A percentile compares a stretch with the other conserved stretches of the same genome.
Conservation (phyloP, 208 protist genomes). For the Polymyxa betae region DNA sequence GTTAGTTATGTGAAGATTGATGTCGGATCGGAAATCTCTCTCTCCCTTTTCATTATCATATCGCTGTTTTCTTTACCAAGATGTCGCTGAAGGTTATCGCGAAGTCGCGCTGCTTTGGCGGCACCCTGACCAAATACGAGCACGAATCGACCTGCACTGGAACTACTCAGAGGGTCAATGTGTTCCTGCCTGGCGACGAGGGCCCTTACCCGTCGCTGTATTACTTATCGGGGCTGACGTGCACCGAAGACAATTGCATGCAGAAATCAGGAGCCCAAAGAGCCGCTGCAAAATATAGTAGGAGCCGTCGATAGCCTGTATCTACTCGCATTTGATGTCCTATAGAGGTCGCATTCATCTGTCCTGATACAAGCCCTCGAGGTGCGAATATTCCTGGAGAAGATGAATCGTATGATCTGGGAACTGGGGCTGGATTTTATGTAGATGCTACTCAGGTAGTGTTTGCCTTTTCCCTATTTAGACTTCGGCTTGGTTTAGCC, state of each 20-base stretch:
- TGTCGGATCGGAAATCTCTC: too few relatives aligned
- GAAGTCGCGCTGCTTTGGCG: conserved; percentile 1
- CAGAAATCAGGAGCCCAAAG: conserved; percentile 62
- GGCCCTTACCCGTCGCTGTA: conserved; percentile 39
- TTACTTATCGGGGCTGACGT: conserved; percentile 60
- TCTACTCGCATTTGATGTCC: not conserved
- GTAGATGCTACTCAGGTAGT: conserved; percentile 62
- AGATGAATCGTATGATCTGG: conserved; percentile 66
- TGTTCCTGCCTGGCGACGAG: conserved; percentile 49
- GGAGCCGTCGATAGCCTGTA: not conserved
- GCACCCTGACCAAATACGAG: conserved; percentile 43
- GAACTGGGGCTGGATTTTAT: conserved; percentile 68
- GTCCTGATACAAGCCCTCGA: conserved; percentile 68
- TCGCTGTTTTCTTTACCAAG: not conserved
- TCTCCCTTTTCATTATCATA: too few relatives aligned
- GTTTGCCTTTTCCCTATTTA: not conserved
- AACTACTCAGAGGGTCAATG: conserved; percentile 26
- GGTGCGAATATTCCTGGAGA: conserved; percentile 65
- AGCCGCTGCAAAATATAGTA: conserved; percentile 51
- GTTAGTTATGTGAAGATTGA: too few relatives aligned
- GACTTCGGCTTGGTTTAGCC: not conserved
- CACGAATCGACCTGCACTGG: conserved; percentile 52
- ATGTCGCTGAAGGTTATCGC: not conserved
- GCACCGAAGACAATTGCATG: conserved; percentile 68
- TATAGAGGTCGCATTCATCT: conserved; percentile 60